Conservation (phyloP, 2,329 filamentous ascomycete genomes). For the Seiridium unicorne region DNA sequence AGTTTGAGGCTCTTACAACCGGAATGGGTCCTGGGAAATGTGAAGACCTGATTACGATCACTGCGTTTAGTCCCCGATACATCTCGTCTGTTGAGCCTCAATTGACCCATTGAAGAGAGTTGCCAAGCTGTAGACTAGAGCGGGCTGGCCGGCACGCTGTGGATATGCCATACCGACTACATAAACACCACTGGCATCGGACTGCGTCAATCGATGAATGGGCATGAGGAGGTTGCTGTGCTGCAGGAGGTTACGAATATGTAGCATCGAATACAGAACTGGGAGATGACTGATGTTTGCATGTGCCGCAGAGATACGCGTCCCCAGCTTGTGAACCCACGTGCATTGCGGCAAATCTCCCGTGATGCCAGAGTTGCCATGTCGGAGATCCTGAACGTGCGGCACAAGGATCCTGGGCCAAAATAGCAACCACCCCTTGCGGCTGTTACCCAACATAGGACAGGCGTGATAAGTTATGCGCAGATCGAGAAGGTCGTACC, state of each 20-base stretch:
- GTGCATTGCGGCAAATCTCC: conserved; percentile 3
- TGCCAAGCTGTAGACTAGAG: conserved; percentile 1
- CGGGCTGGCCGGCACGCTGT: background rate
- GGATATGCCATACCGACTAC: background rate
- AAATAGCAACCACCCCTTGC: background rate
- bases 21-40: background rate
- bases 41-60: background rate
- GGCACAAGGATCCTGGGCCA: conserved; percentile 12
- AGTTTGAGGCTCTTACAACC: conserved; percentile 8
- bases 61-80: background rate
- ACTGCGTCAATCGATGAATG: background rate
- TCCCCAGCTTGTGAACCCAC: background rate
- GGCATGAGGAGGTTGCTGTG: background rate
- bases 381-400: conserved; percentile 11
- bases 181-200: background rate
- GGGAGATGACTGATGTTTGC: background rate
- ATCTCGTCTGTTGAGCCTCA: background rate
- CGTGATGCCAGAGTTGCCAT: background rate
- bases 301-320: background rate
- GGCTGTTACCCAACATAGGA: background rate
- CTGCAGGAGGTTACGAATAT: background rate
- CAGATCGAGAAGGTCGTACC: background rate
- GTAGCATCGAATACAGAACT: too few relatives aligned
- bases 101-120: conserved; percentile 2
- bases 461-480: background rate